Evolutionary conservation across 2,329 filamentous ascomycete genomes (phyloP).

Genomic region (Penicillium sumatraense): DNA sequence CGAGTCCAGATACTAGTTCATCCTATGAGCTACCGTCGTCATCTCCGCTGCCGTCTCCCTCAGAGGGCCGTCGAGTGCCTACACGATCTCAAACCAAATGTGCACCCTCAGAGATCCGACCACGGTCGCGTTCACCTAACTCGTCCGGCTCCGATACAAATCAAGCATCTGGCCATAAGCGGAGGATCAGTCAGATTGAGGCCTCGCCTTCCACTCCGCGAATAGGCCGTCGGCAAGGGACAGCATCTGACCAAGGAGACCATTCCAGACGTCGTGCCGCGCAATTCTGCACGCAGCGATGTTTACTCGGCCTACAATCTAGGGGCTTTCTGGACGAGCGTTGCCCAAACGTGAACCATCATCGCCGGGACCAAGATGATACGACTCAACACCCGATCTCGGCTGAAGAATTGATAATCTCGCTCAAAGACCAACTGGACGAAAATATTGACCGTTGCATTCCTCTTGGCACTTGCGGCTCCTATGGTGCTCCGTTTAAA

Average conservation of each 20-base stretch:
- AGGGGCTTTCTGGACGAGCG: constrained; percentile 19
- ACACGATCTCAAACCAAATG: constrained; percentile 23
- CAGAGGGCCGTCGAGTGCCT: constrained; percentile 16
- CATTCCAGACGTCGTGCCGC: constrained; percentile 14
- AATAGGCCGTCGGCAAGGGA: constrained; percentile 1
- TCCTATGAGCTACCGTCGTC: constrained; percentile 26
- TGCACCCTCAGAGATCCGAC: constrained; percentile 14
- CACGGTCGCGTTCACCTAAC: constrained; percentile 10
- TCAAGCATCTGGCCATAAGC: constrained; percentile 22
- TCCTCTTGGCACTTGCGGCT: not conserved
- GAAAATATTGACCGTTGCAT: not conserved
- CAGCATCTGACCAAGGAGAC: constrained; percentile 2
- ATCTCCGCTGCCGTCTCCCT: constrained; percentile 18
- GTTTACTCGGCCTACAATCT: constrained; percentile 29
- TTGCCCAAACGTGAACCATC: constrained; percentile 31
- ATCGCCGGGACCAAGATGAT: constrained; percentile 7
- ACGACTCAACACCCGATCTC: not conserved
- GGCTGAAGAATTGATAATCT: not conserved
- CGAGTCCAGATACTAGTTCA: constrained; percentile 20
- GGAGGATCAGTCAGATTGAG: not conserved
- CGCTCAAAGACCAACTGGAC: not conserved
- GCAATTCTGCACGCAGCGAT: constrained; percentile 29
- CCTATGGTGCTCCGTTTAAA: not conserved
- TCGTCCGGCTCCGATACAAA: constrained; percentile 21
- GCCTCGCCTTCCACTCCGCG: not conserved